Base-by-base conservation (phyloP, 2,329 filamentous ascomycete species). In the Alternaria atra region DNA sequence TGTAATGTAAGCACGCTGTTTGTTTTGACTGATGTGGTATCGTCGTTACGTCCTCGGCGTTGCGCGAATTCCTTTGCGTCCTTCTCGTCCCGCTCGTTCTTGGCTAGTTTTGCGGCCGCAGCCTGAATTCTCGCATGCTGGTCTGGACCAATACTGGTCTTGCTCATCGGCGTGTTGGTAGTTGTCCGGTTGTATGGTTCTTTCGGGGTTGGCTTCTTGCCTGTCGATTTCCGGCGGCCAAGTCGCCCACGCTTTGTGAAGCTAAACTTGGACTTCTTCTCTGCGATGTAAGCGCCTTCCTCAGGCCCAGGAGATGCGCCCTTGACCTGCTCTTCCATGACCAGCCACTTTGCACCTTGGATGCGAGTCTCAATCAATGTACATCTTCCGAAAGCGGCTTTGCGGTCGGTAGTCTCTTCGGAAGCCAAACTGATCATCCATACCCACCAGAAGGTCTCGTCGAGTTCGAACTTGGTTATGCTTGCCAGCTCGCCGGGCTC, bases 391-490 rank as follows among this genome's bases (percentile, higher is more conserved):
- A 99, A 99, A 0, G 94, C 93, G 6, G 94, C 90, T 77, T 99
- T 99, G 62, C 95, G 89, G 47, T 90, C 86, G 0, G 89, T 80
- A 0, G 94, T 91, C 80, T 99, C 95, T 73, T 99, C 95, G 0
- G 89, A 91, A 1, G 94, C 93, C 72, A 99, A 82, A 84, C 94
- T 98, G 70, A 89, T 96, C 85, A 99, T 98, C 95, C 95, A 99
- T 4, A 98, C 95, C 94, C 95, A 98, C 95, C 95, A 99, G 79
- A 99, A 99, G 1, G 93, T 91, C 77, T 98, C 94, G 71, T 99
- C 95, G 5, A 99, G 84, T 64, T 95, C 90, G 58, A 98, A 87
- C 37, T 86, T 86, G 25, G 87, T 91, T 73, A 99, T 97, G 75
- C 93, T 98, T 30, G 95, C 95, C 58, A 99, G 85, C 83, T 99